A percentile compares a stretch with the other conserved stretches of the same genome.
These are phyloP conservation scores for Lablab purpureus DNA, from an alignment of 306 rosid species.

Conservation along the genomic window DNA sequence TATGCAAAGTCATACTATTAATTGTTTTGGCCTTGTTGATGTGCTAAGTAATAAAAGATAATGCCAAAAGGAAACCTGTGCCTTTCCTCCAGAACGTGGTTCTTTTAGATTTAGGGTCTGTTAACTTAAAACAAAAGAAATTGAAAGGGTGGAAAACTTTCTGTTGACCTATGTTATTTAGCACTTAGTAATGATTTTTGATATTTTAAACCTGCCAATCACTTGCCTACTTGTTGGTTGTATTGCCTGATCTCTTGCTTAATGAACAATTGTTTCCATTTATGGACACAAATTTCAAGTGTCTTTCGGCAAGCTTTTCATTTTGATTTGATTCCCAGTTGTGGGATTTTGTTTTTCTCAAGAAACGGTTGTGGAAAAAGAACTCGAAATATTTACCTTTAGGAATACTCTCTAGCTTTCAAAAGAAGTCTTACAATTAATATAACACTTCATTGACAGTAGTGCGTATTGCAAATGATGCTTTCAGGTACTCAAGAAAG, in stretches of 20 bases:
- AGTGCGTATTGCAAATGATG: conserved; percentile 19
- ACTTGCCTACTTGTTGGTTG: neutral
- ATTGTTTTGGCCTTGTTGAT: neutral
- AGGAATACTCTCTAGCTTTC: conserved; percentile 19
- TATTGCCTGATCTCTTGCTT: conserved; percentile 10
- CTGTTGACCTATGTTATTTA: conserved; percentile 3
- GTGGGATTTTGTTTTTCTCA: conserved; percentile 10
- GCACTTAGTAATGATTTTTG: neutral
- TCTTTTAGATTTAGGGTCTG: neutral
- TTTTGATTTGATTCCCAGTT: conserved; percentile 31
- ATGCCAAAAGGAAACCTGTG: neutral
- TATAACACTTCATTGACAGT: conserved; percentile 31
- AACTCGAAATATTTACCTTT: conserved; percentile 9
- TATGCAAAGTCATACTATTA: neutral
- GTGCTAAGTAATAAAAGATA: conserved; percentile 8
- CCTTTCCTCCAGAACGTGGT: neutral
- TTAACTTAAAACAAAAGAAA: neutral
- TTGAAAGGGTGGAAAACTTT: neutral
- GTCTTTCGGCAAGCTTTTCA: conserved; percentile 24
- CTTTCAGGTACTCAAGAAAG: conserved; percentile 44
- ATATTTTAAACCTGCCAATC: conserved; percentile 18
- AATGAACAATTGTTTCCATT: conserved; percentile 20
- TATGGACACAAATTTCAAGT: conserved; percentile 33
- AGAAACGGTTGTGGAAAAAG: conserved; percentile 1
- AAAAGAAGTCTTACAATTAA: conserved; percentile 14